Evolutionary conservation across 768 basidiomycete species (phyloP), one percentile per base, ranked within the genome.

Genomic region (Tricholoma saponaceum): DNA sequence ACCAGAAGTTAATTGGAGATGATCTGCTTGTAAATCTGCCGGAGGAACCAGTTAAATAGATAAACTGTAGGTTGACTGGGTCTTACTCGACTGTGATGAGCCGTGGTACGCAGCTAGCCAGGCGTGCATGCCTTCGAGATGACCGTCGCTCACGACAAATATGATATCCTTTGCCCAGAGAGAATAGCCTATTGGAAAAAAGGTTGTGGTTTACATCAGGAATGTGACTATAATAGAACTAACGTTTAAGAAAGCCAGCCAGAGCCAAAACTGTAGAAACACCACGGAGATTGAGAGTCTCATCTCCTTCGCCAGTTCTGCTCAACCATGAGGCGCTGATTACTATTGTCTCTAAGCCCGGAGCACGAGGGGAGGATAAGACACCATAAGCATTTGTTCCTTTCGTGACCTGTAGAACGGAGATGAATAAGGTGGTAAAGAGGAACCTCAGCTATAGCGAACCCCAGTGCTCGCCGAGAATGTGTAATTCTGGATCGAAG

Each of bases 131-230:
- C 97, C 97, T 54, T 95, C 90, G 33, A 93, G 70, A 68, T 95
- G 85, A 1, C 86, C 91, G 60, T 98, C 96, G 46, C 89, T 89
- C 58, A 98, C 77, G 25, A 99, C 84, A 58, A 98, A 89, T 16
- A 98, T 73, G 55, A 99, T 79, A 64, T 98, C 95, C 69, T 95
- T 96, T 0, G 95, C 90, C 96, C 97, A 99, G 35, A 93, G 80
- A 20, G 93, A 91, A 64, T 90, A 88, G 32, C 80, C 93, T 95
- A 20, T 16, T 5, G 54, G 41, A 9, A 37, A 16, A 60, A 53
- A 51, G 8, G 59, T 52, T 33, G 23, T 18, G 23, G 56, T 54
- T 26, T 5, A 25, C 51, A 12, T 39, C 18, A 22, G 58, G 41
- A 16, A 46, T 54, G 1, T 20, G 50, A 26, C n/a, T 14, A 30